These are phyloP conservation scores for Besnoitia besnoiti DNA, from an alignment of 169 alveolate species.

Conservation along the genomic window DNA sequence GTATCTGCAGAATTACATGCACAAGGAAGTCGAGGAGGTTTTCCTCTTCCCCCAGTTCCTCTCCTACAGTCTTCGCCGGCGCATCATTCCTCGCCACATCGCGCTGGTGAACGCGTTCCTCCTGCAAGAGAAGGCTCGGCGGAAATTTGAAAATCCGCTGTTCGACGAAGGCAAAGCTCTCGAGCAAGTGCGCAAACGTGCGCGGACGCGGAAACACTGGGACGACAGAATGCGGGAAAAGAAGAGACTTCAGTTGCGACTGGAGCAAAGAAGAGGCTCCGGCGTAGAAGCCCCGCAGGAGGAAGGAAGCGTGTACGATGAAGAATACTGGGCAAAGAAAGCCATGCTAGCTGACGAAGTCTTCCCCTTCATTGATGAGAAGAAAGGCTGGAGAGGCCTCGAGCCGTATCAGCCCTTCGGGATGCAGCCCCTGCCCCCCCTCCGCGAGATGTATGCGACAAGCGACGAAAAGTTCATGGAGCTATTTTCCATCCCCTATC, in stretches of 20 bases:
- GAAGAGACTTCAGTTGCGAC: conserved; percentile 42
- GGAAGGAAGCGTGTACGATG: conserved; percentile 1
- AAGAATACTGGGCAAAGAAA: neutral
- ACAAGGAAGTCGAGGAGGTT: conserved; percentile 51
- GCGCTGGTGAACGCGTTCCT: conserved; percentile 56
- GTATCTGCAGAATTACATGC: conserved; percentile 59
- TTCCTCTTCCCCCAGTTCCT: conserved; percentile 60
- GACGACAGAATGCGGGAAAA: conserved; percentile 54
- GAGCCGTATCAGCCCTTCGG: conserved; percentile 53
- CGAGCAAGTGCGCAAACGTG: neutral
- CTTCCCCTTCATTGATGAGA: conserved; percentile 45
- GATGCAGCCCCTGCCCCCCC: conserved; percentile 58
- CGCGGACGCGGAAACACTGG: conserved; percentile 10
- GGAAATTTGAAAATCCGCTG: neutral
- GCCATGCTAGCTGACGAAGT: neutral
- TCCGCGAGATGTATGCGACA: conserved; percentile 41
- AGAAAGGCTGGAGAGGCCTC: conserved; percentile 55
- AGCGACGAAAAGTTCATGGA: conserved; percentile 26
- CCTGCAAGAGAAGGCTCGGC: neutral
- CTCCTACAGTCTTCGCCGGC: conserved; percentile 60
- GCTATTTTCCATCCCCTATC: conserved; percentile 29
- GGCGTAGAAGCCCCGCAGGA: neutral
- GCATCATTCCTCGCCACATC: conserved; percentile 61
- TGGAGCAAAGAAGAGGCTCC: neutral
- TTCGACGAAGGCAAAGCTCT: neutral